Percentiles rank a stretch among this genome's conserved stretches.
Conservation (phyloP, 495 filamentous ascomycete genomes). For the Alectoria sarmentosa region DNA sequence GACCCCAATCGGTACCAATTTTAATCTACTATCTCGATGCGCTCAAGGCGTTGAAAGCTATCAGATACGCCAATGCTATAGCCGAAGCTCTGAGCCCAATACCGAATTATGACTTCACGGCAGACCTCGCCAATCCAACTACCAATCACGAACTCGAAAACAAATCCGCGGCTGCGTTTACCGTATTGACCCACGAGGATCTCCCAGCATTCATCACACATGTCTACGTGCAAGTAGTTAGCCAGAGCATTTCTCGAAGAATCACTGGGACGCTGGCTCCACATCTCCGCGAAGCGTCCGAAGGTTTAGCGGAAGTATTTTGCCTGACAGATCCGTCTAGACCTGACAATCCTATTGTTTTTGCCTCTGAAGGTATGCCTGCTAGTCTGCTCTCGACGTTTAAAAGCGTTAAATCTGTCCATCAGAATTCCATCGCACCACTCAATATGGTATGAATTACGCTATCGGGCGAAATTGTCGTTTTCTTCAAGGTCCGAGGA, state of each 20-base stretch:
- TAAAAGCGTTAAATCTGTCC: not conserved
- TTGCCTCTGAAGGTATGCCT: conserved; percentile 63
- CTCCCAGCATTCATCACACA: conserved; percentile 67
- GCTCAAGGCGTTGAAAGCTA: conserved; percentile 60
- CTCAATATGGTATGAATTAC: conserved; percentile 56
- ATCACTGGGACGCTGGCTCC: conserved; percentile 52
- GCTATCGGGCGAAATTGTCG: conserved; percentile 57
- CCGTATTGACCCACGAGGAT: conserved; percentile 57
- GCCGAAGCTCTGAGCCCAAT: conserved; percentile 47
- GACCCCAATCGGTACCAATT: conserved; percentile 63
- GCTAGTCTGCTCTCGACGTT: not conserved
- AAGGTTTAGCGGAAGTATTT: conserved; percentile 70
- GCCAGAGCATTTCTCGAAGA: conserved; percentile 48
- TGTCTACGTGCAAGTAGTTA: conserved; percentile 51
- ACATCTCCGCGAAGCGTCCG: conserved; percentile 53
- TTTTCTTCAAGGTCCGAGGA: conserved; percentile 60
- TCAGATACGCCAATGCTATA: conserved; percentile 63
- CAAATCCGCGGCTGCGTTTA: conserved; percentile 52
- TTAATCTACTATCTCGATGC: conserved; percentile 64
- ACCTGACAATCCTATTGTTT: conserved; percentile 70
- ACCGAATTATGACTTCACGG: conserved; percentile 39
- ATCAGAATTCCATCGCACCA: conserved; percentile 54
- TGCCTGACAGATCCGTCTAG: conserved; percentile 71
- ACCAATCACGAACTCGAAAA: conserved; percentile 49
- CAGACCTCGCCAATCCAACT: conserved; percentile 37